Evolutionary conservation across 768 basidiomycete genomes (phyloP), one percentile per base, ranked within the genome.

Genomic region (Arthromyces matolae): DNA sequence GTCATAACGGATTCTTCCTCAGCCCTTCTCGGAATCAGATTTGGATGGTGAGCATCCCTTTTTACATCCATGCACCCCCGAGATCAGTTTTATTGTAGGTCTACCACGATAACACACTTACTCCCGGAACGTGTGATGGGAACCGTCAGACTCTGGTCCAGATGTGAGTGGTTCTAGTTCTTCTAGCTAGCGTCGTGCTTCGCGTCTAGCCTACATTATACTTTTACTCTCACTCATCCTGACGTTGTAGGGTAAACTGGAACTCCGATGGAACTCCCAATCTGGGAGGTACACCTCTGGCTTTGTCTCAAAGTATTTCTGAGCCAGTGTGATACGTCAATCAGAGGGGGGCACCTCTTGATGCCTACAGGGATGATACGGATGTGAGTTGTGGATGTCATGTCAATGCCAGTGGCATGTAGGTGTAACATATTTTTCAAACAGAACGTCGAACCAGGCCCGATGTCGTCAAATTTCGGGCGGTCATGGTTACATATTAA

Each of bases 1-100:
- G 68, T 1, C 67, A 69, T 49, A 66, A 68, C 42, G 67, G 68
- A 0, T 67, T 64, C 50, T 69, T 67, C 60, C 34, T 56, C 14
- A 64, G 66, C 41, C 62, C 65, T 1, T 61, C 59, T 42, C 58
- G 56, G 8, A 57, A 48, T 23, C 29, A 63, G 18, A 58, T 53
- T 29, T 56, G 51, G 51, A 64, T 57, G 43, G 66, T 67, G 39
- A 8, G 51, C 28, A n/a, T n/a, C n/a, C n/a, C n/a, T n/a, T n/a
- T n/a, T n/a, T n/a, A n/a, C n/a, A n/a, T n/a, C n/a, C n/a, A n/a
- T n/a, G n/a, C n/a, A n/a, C n/a, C n/a, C n/a, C n/a, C n/a, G n/a
- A n/a, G n/a, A n/a, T n/a, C n/a, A n/a, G n/a, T n/a, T 25, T 28
- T n/a, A 12, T 8, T 18, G 14, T n/a, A 61, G 57, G 60, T 61